Evolutionary conservation across 208 protist species (phyloP), one percentile per base, ranked within the genome.

Genomic region (Phytomonas sp.): DNA sequence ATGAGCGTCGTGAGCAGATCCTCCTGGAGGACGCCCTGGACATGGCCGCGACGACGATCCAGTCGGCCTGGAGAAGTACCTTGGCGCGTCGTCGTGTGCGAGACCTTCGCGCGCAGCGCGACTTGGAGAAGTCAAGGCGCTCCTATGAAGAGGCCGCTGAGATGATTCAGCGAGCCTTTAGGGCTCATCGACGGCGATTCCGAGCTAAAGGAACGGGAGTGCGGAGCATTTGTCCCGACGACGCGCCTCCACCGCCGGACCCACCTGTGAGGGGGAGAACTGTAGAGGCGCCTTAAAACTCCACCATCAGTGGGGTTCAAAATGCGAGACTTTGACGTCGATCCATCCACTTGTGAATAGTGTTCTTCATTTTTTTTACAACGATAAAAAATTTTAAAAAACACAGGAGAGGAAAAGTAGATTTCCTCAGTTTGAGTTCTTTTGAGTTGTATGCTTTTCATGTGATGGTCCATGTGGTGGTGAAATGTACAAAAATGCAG

Each of bases 51-150:
- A 90, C 87, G 8, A 62, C 78, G 28, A 62, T 94, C 29, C 91
- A 96, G 80, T 84, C 81, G n/a, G 77, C 79, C 64, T 96, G 91
- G 91, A 82, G 91, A 23, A 79, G 80, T 17, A 62, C 76, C 15
- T 28, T 33, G 11, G 81, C 85, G 0, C 29, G 70, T 33, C 73
- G 65, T 7, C 26, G 60, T 29, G 72, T 76, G 6, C 20, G 30
- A 34, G 62, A 28, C 33, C 60, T 73, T 28, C 74, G 72, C 8
- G 59, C 72, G 63, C 36, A 73, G 66, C 68, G 73, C 5, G 30
- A 20, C 23, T n/a, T 37, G 28, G 36, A 60, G 72, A 75, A 68
- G 74, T 36, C 23, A n/a, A 20, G 20, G 68, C 63, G 70, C 23
- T 23, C 60, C 60, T 64, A 20, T 64, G 32, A 83, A 26, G 90